phyloP scores from a whole-genome alignment of 768 basidiomycete genomes.

The Panellus pusillus region DNA sequence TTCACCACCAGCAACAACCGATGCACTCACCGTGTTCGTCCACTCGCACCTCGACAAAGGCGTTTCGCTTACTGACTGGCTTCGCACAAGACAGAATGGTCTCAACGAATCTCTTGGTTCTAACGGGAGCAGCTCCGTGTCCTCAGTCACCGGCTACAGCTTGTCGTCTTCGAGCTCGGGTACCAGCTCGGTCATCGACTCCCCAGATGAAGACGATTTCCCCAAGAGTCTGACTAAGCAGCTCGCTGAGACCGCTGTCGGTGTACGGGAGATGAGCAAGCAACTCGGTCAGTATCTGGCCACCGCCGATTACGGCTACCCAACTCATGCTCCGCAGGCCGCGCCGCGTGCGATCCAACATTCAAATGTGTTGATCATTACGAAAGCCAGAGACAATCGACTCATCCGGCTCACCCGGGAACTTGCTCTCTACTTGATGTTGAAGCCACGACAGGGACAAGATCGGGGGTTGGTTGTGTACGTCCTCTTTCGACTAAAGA shows the following conservation, averaged over 20 bases:
- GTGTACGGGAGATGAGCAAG: conserved; percentile 98
- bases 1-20: conserved; percentile 28
- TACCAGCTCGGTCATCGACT: conserved; percentile 30
- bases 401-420: conserved; percentile 94
- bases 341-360: conserved; percentile 90
- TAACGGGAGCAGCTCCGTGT: conserved; percentile 18
- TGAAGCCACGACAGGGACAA: conserved; percentile 65
- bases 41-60: conserved; percentile 89
- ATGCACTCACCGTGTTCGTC: conserved; percentile 81
- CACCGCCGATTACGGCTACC: conserved; percentile 2
- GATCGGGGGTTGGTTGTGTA: conserved; percentile 86
- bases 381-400: conserved; percentile 96
- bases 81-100: conserved; percentile 46
- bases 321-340: conserved; percentile 52
- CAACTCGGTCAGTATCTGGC: conserved; percentile 71
- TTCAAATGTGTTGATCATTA: conserved; percentile 95
- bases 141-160: conserved; percentile 12
- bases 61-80: conserved; percentile 75
- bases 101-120: conserved; percentile 23
- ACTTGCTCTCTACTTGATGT: conserved; percentile 93
- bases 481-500: conserved; percentile 19
- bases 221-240: conserved; percentile 83
- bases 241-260: conserved; percentile 94
- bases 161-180: conserved; percentile 24
- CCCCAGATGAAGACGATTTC: conserved; percentile 60